Evolutionary conservation across 2,329 filamentous ascomycete species (phyloP).

Genomic region (Pyrenochaeta sp.): DNA sequence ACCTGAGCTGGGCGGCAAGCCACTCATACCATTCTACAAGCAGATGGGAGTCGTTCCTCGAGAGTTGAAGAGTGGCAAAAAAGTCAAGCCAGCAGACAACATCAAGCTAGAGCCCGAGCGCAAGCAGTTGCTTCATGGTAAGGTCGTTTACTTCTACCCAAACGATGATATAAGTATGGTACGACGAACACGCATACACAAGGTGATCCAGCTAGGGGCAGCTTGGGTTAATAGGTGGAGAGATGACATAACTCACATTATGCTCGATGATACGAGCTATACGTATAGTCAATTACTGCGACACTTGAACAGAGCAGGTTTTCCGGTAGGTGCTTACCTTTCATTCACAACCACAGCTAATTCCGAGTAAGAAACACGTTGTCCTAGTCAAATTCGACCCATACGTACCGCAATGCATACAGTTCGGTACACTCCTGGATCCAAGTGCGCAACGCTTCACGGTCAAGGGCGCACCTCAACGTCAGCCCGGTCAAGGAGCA

Average conservation of each 20-base stretch:
- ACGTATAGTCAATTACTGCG: slow-evolving; percentile 69
- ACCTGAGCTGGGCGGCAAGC: slow-evolving; percentile 20
- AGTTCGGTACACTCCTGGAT: slow-evolving; percentile 56
- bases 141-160: slow-evolving; percentile 72
- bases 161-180: slow-evolving; percentile 76
- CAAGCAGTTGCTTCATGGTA: slow-evolving; percentile 44
- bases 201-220: slow-evolving; percentile 72
- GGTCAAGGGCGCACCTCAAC: slow-evolving; percentile 60
- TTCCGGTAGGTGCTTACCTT: slow-evolving; percentile 57
- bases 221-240: slow-evolving; percentile 69
- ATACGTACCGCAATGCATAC: slow-evolving; percentile 56
- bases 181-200: slow-evolving; percentile 75
- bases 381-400: slow-evolving; percentile 59
- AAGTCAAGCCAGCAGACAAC: slow-evolving; percentile 36
- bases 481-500: neutral
- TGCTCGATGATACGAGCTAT: slow-evolving; percentile 74
- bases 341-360: slow-evolving; percentile 1
- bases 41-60: slow-evolving; percentile 39
- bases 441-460: slow-evolving; percentile 67
- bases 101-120: slow-evolving; percentile 44
- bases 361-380: slow-evolving; percentile 46
- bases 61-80: slow-evolving; percentile 40
- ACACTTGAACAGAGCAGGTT: slow-evolving; percentile 58
- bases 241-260: slow-evolving; percentile 73
- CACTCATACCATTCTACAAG: slow-evolving; percentile 38